Base-by-base conservation (phyloP, 1,284 basidiomycete species). In the Wolfiporia cocos region DNA sequence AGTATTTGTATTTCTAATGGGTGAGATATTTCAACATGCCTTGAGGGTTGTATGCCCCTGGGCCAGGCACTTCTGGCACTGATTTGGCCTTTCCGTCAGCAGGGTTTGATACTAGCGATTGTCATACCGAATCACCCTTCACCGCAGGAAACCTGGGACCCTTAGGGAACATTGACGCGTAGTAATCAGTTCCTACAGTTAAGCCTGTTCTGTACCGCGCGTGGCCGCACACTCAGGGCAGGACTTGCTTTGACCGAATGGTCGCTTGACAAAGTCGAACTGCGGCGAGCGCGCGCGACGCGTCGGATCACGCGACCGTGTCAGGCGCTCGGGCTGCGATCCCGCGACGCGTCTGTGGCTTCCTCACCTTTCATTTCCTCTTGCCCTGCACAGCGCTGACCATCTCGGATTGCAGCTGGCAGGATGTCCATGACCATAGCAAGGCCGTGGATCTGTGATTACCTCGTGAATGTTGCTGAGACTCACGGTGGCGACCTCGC, bases 381-480 rank as follows among this genome's bases (percentile, higher is more conserved):
- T n/a, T n/a, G n/a, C n/a, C n/a, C n/a, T n/a, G n/a, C n/a, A n/a
- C n/a, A n/a, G n/a, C n/a, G n/a, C n/a, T n/a, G n/a, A n/a, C n/a
- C n/a, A n/a, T n/a, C n/a, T n/a, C n/a, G n/a, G n/a, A n/a, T n/a
- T n/a, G n/a, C n/a, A n/a, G n/a, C n/a, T n/a, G n/a, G n/a, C n/a
- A n/a, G n/a, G n/a, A 74, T 74, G 72, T 55, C 71, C 1, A 59
- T 66, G 21, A 56, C 64, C 9, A 54, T 81, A 29, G 55, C 53
- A 22, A 34, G 48, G 4, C 66, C 76, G 26, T 83, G 80, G 80
- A 71, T 83, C 5, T 54, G 58, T 34, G 53, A 66, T 18, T 78
- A 81, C 50, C 53, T 82, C 33, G 46, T 71, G 15, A 51, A 53
- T 9, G 50, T 72, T n/a, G 75, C 71, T 1, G 70, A 78, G 51